Evolutionary conservation across 2,329 filamentous ascomycete species (phyloP), one percentile per base, ranked within the genome.

Genomic region (Pseudopyricularia cyperi): DNA sequence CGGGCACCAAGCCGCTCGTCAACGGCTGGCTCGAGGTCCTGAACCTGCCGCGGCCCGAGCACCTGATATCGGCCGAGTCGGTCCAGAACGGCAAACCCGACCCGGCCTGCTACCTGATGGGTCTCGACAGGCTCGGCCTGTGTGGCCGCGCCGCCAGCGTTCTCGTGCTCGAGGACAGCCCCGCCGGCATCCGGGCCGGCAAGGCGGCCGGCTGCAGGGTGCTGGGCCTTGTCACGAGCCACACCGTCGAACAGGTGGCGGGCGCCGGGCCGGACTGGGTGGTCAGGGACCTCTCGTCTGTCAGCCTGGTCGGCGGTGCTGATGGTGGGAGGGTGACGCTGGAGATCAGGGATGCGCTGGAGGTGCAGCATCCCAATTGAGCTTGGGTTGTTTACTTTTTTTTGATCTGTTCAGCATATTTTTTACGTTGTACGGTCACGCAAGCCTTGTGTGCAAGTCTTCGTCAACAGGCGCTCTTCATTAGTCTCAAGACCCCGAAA

Each of bases 171-270:
- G 90, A 96, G 69, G 90, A 96, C 69, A 87, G 87, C 52, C 89
- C 90, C 5, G 87, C 89, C 7, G 90, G 90, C 5, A 87, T 95
- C 62, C 75, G 71, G 57, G 82, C 89, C 28, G 90, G 89, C 48
- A 94, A 90, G 68, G 87, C 80, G 1, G 90, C 90, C 9, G 89
- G 89, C 2, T 95, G 86, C 71, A 83, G 79, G 62, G 90, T 95
- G 12, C 69, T 95, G 46, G 90, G 83, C n/a, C 70, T 96, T 52
- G 80, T 86, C 52, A 95, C 89, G 52, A 94, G 87, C 62, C 90
- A 95, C 69, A 80, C 77, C 26, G 71, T 83, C 46, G 79, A 82
- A 59, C 79, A 90, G 69, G 75, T 95, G 49, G 69, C 75, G 55
- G 79, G 76, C 47, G 88, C 89, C 4, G 83, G 80, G n/a, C 88